Base-by-base conservation (phyloP, 805 yeast species). In the Barnettozyma populi region DNA sequence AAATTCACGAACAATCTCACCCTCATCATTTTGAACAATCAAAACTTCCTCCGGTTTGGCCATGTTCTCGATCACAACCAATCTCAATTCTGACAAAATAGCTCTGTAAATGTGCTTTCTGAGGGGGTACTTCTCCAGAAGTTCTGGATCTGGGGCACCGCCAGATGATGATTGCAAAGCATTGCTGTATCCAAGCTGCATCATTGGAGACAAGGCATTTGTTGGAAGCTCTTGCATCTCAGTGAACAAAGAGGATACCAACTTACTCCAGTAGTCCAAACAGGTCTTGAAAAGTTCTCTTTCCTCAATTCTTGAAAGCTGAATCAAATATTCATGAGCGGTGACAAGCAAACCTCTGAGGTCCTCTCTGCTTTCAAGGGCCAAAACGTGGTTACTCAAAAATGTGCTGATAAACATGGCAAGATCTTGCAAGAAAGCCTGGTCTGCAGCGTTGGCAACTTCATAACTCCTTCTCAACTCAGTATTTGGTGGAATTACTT, bases 21-120 rank as follows among this genome's bases (percentile, higher is more conserved):
- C 99, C 70, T 94, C 99, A 68, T 94, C 99, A 65, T 92, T 92
- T 68, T 94, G 98, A 44, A 90, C 97, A 70, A 94, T 80, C 48
- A 94, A 75, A 47, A 94, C 99, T 70, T 94, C 99, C 68, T 94
- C 99, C 3, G 99, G 99, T 66, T 96, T 82, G 1, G 88, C 99
- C 99, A 94, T 94, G 60, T 86, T 86, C 68, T 90, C 98, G 60
- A 94, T 94, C 63, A 94, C 84, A n/a, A 95, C 96, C 51, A 85
- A 73, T 68, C 99, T 81, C 60, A 94, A 75, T 61, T 82, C 82
- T 4, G 97, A 83, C 57, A 94, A 76, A 38, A 94, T 73, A 23
- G 78, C 78, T n/a, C 80, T 72, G 63, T 94, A 94, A 45, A 78
- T 79, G 68, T 92, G 95, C 64, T 85, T 89, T 66, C 97, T 84